Evolutionary conservation across 148 eudicot genomes (phyloP), one percentile per base, ranked within the genome.

Genomic region (Arbutus unedo): DNA sequence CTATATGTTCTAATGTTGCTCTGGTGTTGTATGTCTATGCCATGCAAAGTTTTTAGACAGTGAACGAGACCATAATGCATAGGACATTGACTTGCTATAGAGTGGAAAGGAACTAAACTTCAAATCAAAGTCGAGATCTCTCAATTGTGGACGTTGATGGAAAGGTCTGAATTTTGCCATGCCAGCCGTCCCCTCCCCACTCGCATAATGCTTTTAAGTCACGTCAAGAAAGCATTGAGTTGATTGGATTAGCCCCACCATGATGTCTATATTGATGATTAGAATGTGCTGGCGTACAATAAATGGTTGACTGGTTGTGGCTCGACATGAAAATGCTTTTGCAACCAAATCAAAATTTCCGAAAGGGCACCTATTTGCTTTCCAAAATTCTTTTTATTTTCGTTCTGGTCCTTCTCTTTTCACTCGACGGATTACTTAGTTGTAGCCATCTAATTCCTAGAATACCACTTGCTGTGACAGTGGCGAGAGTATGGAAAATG

Each of bases 401-500:
- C 71, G 8, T 53, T 2, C 83, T 43, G 76, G 43, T 13, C 62
- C 76, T 79, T n/a, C 8, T 59, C 76, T 79, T n/a, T 8, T 59
- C 25, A 5, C 66, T 59, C 2, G 1, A 31, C 38, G 38, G 38
- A 31, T 31, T 31, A 31, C 38, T 8, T 59, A 19, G 66, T 79
- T 62, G 77, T 41, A 50, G 45, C 18, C 45, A 53, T 83, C 19
- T 84, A 45, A 62, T 66, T 74, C 21, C 21, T 75, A 25, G 21
- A 59, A 74, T 74, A 31, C 53, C 55, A 25, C 48, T 62, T 72
- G 25, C 62, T 79, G 21, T 77, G 64, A 21, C 87, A 96, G 98
- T 83, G 98, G 98, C 51, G 98, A 96, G 88, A 96, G 98, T 84
- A 96, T 96, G 98, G 98, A 96, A 85, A 96, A 96, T 86, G 98